Evolutionary conservation across 2,329 filamentous ascomycete genomes (phyloP).

Genomic region (Triangularia setosa): DNA sequence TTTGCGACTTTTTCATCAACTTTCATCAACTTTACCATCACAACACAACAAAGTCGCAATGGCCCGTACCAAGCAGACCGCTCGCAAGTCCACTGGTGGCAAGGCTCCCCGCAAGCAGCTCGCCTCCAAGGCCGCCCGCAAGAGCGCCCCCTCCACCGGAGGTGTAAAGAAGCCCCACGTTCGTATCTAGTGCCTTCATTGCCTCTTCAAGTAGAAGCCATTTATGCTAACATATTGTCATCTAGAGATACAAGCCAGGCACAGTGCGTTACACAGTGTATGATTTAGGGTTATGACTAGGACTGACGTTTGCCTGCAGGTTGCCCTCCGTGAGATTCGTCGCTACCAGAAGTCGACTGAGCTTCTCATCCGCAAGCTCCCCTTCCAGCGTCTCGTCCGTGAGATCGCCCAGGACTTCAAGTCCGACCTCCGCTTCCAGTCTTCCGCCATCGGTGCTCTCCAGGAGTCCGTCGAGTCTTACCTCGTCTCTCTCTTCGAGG

Average conservation of each 20-base stretch:
- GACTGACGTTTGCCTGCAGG: too few relatives aligned
- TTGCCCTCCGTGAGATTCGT: slow-evolving; percentile 97
- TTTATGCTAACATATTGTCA: too few relatives aligned
- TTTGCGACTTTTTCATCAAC: slow-evolving; percentile 24
- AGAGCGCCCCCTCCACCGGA: slow-evolving; percentile 94
- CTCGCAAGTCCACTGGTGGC: slow-evolving; percentile 75
- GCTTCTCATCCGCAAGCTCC: slow-evolving; percentile 93
- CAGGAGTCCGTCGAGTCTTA: slow-evolving; percentile 99
- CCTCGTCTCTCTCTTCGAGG: slow-evolving; percentile 96
- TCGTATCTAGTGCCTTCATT: too few relatives aligned
- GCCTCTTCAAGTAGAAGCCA: too few relatives aligned
- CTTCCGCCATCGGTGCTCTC: slow-evolving; percentile 91
- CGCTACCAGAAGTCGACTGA: slow-evolving; percentile 97
- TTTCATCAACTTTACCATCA: slow-evolving; percentile 15
- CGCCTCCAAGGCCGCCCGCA: slow-evolving; percentile 97
- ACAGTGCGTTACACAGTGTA: too few relatives aligned
- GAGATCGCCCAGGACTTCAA: slow-evolving; percentile 97
- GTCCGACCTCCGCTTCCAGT: slow-evolving; percentile 95
- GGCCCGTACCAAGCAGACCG: slow-evolving; percentile 65
- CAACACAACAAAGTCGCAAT: slow-evolving; percentile 41
- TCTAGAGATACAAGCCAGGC: slow-evolving; percentile 71
- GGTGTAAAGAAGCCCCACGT: slow-evolving; percentile 91
- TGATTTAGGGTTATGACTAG: too few relatives aligned
- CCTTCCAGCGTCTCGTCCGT: slow-evolving; percentile 95
- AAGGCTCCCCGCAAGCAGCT: slow-evolving; percentile 91